These are phyloP conservation scores for Rosa chinensis DNA, from an alignment of 306 rosid genomes.

Conservation along the genomic window DNA sequence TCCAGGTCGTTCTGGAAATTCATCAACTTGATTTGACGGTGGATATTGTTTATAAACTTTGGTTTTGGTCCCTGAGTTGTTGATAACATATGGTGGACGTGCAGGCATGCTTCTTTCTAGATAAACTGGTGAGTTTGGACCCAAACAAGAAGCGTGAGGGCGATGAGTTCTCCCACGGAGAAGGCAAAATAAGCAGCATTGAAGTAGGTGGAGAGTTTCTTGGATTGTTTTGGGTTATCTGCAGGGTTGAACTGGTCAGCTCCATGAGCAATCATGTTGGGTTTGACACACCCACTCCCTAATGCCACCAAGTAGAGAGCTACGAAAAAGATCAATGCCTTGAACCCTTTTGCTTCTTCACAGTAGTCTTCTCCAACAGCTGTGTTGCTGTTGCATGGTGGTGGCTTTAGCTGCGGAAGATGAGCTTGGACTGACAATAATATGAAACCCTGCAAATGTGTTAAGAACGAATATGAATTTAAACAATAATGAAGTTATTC, in stretches of 20 bases:
- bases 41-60: no score
- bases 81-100: no score
- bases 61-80: no score
- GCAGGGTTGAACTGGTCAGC: conserved; percentile 70
- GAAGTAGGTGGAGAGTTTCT: conserved; percentile 77
- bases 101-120: no score
- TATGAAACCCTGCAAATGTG: conserved; percentile 67
- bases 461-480: neutral
- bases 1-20: no score
- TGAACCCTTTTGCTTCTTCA: conserved; percentile 74
- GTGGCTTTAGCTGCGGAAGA: conserved; percentile 77
- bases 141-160: conserved; percentile 86
- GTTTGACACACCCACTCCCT: conserved; percentile 97
- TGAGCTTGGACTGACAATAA: conserved; percentile 95
- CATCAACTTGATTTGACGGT: no score
- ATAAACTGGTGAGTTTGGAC: conserved; percentile 96
- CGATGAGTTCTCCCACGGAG: conserved; percentile 79
- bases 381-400: conserved; percentile 52
- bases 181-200: conserved; percentile 88
- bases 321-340: conserved; percentile 66
- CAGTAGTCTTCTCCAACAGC: conserved; percentile 37
- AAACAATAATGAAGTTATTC: neutral
- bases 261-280: conserved; percentile 94
- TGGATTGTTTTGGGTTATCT: conserved; percentile 45
- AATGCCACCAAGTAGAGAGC: conserved; percentile 90